These are phyloP conservation scores for Arthrobotrys sinensis DNA, from an alignment of 2,329 filamentous ascomycete genomes.

Conservation along the genomic window DNA sequence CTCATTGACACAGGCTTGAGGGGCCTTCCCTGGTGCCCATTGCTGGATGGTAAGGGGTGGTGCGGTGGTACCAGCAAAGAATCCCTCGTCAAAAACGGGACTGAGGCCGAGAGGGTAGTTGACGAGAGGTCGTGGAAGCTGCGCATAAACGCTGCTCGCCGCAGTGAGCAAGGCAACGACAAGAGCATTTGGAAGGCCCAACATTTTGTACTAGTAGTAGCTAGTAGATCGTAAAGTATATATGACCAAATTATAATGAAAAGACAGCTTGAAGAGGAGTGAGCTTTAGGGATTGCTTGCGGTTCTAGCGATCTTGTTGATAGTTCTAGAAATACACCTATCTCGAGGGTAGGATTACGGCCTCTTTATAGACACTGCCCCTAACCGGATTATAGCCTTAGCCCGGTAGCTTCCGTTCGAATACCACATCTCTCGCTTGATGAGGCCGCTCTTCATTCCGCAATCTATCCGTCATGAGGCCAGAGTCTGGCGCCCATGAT, in stretches of 20 bases:
- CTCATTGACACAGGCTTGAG: constrained; percentile 51
- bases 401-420: not conserved
- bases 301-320: not conserved
- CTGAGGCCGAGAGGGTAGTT: constrained; percentile 43
- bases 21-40: constrained; percentile 44
- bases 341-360: not conserved
- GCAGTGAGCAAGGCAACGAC: constrained; percentile 15
- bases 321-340: not conserved
- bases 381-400: not conserved
- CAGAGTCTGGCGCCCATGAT: constrained; percentile 3
- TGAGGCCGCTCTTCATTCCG: constrained; percentile 11
- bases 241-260: no score
- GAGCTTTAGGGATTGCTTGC: not conserved
- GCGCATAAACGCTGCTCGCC: constrained; percentile 24
- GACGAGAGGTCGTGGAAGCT: constrained; percentile 36
- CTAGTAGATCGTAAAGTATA: no score
- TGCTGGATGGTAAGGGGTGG: constrained; percentile 25
- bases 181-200: constrained; percentile 7
- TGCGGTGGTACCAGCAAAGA: constrained; percentile 40
- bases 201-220: constrained; percentile 4
- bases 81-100: constrained; percentile 44
- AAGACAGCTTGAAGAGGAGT: not conserved
- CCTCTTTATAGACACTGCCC: constrained; percentile 23
- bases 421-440: not conserved
- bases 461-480: constrained; percentile 18